Conservation (phyloP, 2,329 filamentous ascomycete genomes). For the Hymenoscyphus albidus region DNA sequence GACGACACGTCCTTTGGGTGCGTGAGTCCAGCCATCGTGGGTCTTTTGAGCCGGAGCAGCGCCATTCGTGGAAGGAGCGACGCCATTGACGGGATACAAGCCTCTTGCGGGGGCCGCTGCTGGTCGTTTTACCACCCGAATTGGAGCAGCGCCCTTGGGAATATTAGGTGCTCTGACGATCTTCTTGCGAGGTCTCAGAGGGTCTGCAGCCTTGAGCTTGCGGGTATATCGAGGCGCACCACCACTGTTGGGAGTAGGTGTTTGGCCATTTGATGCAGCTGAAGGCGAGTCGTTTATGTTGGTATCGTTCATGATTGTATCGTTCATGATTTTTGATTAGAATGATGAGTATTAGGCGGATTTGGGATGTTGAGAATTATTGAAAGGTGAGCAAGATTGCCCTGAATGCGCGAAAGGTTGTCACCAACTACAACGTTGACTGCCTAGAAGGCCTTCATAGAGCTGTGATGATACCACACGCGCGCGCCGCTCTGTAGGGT, state of each 20-base stretch:
- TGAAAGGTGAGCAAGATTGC: neutral
- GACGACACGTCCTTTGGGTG: conserved; percentile 37
- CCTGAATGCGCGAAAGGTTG: neutral
- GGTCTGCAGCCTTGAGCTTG: conserved; percentile 53
- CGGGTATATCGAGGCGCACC: conserved; percentile 42
- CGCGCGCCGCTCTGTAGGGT: neutral
- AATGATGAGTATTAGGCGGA: no score
- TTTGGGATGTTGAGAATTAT: neutral
- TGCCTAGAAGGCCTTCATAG: conserved; percentile 20
- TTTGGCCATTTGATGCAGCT: conserved; percentile 44
- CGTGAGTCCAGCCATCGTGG: conserved; percentile 47
- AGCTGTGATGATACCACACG: neutral
- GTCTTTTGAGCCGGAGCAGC: conserved; percentile 28
- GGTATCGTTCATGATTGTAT: conserved; percentile 32
- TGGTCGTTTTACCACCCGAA: conserved; percentile 23
- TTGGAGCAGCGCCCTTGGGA: conserved; percentile 18
- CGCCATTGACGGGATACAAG: conserved; percentile 22
- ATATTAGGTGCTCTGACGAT: conserved; percentile 38
- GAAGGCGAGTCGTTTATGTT: conserved; percentile 37
- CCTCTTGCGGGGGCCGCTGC: conserved; percentile 15
- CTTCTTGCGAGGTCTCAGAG: conserved; percentile 60
- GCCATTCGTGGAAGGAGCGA: conserved; percentile 13
- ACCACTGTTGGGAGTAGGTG: conserved; percentile 44
- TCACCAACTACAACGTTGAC: conserved; percentile 18
- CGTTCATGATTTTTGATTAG: conserved; percentile 32